A percentile compares a stretch with the other conserved stretches of the same genome.
phyloP scores from a whole-genome alignment of 345 rosid genomes.

The Crucihimalaya himalaica region DNA sequence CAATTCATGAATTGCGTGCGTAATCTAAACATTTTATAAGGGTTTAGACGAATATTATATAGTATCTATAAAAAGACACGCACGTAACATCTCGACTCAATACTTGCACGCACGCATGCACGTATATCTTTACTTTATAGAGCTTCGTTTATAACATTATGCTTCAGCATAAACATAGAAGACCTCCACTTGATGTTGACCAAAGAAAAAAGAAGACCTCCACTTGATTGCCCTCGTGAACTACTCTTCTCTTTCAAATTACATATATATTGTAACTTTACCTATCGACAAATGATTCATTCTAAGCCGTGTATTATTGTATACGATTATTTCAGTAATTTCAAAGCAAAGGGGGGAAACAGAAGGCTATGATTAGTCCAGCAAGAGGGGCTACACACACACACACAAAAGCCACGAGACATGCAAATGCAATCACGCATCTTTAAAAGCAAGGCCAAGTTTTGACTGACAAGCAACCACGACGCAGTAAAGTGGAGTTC shows the following conservation, averaged over 20 bases:
- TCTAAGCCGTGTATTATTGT: too few species aligned
- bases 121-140: conserved; percentile 17
- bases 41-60: conserved; percentile 26
- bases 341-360: conserved; percentile 20
- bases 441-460: conserved; percentile 31
- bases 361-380: conserved; percentile 41
- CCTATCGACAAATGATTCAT: too few species aligned
- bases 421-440: conserved; percentile 41
- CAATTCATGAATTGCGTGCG: conserved; percentile 36
- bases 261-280: not conserved
- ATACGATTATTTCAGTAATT: conserved; percentile 14
- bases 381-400: conserved; percentile 28
- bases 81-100: conserved; percentile 40
- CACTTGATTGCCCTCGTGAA: not conserved
- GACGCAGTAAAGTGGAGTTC: conserved; percentile 38
- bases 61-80: conserved; percentile 43
- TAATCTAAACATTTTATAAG: conserved; percentile 15
- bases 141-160: conserved; percentile 9
- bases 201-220: not conserved
- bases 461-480: conserved; percentile 44
- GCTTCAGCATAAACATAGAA: not conserved
- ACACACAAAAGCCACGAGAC: conserved; percentile 36
- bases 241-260: not conserved
- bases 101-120: conserved; percentile 36
- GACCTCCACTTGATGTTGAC: too few species aligned